These are phyloP conservation scores for Rutstroemia sp. DNA, from an alignment of 2,329 filamentous ascomycete genomes.

Conservation along the genomic window DNA sequence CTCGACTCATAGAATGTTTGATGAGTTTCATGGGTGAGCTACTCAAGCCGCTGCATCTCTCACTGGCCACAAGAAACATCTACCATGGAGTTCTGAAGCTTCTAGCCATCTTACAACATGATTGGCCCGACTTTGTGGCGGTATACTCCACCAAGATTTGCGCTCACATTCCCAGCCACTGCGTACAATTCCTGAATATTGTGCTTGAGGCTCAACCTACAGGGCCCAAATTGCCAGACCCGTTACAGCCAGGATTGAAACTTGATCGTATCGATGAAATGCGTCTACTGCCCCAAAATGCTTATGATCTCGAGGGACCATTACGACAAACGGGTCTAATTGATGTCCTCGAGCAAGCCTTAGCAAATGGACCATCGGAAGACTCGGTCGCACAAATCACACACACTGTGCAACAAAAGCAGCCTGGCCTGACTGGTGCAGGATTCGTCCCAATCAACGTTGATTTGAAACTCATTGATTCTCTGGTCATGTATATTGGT, in stretches of 20 bases:
- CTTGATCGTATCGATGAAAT: slow-evolving; percentile 71
- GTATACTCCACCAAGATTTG: slow-evolving; percentile 80
- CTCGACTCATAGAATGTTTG: slow-evolving; percentile 64
- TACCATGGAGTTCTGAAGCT: slow-evolving; percentile 81
- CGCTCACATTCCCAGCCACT: slow-evolving; percentile 73
- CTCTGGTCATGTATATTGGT: slow-evolving; percentile 76
- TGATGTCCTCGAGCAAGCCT: slow-evolving; percentile 51
- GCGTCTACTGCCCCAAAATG: slow-evolving; percentile 56
- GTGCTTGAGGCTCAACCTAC: slow-evolving; percentile 75
- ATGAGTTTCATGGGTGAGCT: slow-evolving; percentile 71
- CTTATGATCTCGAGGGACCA: slow-evolving; percentile 47
- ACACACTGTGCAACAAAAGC: slow-evolving; percentile 58
- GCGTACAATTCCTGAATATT: slow-evolving; percentile 81
- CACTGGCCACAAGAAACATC: slow-evolving; percentile 67
- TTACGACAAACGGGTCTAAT: slow-evolving; percentile 49
- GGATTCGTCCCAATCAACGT: slow-evolving; percentile 61
- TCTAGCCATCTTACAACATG: slow-evolving; percentile 79
- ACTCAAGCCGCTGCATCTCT: slow-evolving; percentile 64
- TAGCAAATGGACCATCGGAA: slow-evolving; percentile 56
- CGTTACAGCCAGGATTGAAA: slow-evolving; percentile 65
- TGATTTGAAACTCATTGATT: slow-evolving; percentile 67
- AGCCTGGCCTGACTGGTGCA: slow-evolving; percentile 52
- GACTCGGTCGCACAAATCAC: slow-evolving; percentile 71
- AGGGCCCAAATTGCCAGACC: slow-evolving; percentile 65
- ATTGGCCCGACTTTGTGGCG: slow-evolving; percentile 88